These are phyloP conservation scores for Chytriomyces sp. DNA, from an alignment of 192 early-diverging fungal species.

Conservation along the genomic window DNA sequence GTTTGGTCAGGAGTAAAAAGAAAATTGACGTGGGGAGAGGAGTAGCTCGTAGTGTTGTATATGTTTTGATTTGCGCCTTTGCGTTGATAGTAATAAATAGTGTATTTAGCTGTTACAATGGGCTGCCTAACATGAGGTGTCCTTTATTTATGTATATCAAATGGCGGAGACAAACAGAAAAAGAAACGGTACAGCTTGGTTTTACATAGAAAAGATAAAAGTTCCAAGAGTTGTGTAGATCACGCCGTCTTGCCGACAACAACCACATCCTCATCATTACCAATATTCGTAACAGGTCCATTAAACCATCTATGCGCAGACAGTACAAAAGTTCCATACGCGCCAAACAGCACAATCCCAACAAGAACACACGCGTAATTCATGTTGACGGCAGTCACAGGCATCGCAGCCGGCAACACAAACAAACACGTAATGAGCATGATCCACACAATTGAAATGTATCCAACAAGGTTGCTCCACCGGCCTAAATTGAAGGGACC, in stretches of 20 bases:
- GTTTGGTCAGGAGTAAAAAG: no score
- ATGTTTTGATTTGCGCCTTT: no score
- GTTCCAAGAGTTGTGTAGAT: not conserved
- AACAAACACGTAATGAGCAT: constrained; percentile 39
- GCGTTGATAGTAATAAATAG: no score
- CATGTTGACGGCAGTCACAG: constrained; percentile 44
- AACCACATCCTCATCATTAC: not conserved
- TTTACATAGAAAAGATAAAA: no score
- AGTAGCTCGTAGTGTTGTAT: no score
- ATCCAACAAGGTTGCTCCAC: constrained; percentile 33
- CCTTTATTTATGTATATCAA: no score
- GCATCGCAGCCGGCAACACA: constrained; percentile 39
- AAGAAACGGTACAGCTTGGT: no score
- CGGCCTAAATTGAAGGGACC: constrained; percentile 42
- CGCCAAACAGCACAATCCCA: constrained; percentile 28
- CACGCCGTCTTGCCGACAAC: not conserved
- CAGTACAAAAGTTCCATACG: constrained; percentile 17
- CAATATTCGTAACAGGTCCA: constrained; percentile 40
- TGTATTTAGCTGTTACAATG: no score
- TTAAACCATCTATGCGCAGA: constrained; percentile 43
- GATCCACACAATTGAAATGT: constrained; percentile 44
- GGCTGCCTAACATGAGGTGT: no score
- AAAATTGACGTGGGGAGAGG: no score
- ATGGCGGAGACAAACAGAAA: no score
- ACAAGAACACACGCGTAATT: constrained; percentile 46